Percentiles rank a stretch among this genome's conserved stretches.
Conservation (phyloP, 495 filamentous ascomycete genomes). For the Astrocystis sublimbata region DNA sequence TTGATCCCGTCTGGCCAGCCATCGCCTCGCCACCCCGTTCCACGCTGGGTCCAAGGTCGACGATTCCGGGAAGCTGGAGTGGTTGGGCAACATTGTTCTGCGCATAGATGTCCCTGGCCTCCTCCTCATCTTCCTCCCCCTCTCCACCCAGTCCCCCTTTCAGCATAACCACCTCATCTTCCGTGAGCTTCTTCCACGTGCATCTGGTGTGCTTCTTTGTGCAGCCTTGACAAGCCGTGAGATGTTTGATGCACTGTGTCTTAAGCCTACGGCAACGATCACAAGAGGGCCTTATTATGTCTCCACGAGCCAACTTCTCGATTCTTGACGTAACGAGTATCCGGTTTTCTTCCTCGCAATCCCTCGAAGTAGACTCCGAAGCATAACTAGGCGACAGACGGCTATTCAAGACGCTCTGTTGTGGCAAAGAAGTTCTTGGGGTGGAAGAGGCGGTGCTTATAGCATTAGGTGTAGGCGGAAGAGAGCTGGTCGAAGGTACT, state of each 20-base stretch:
- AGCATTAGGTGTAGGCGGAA: slow-evolving; percentile 33
- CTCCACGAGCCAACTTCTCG: slow-evolving; percentile 72
- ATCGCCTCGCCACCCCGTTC: slow-evolving; percentile 26
- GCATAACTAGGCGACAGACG: slow-evolving; percentile 33
- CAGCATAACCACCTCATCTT: slow-evolving; percentile 59
- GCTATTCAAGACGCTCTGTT: slow-evolving; percentile 24
- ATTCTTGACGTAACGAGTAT: slow-evolving; percentile 70
- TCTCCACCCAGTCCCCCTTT: slow-evolving; percentile 29
- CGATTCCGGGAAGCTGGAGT: slow-evolving; percentile 20
- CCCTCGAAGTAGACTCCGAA: slow-evolving; percentile 24
- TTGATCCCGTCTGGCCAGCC: slow-evolving; percentile 22
- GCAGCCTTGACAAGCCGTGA: slow-evolving; percentile 82
- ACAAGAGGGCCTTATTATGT: slow-evolving; percentile 73
- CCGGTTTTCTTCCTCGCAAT: slow-evolving; percentile 45
- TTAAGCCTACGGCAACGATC: slow-evolving; percentile 78
- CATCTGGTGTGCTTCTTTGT: slow-evolving; percentile 88
- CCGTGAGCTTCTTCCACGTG: slow-evolving; percentile 73
- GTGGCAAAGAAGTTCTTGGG: slow-evolving; percentile 30
- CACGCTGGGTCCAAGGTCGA: slow-evolving; percentile 21
- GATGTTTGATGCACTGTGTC: slow-evolving; percentile 80
- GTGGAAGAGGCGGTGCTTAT: slow-evolving; percentile 31
- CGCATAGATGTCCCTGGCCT: slow-evolving; percentile 21
- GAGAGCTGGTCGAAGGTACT: slow-evolving; percentile 28
- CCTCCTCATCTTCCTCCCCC: slow-evolving; percentile 30
- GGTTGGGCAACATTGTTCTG: slow-evolving; percentile 22